These are phyloP conservation scores for Parascedosporium putredinis DNA, from an alignment of 2,329 filamentous ascomycete species.

Conservation along the genomic window DNA sequence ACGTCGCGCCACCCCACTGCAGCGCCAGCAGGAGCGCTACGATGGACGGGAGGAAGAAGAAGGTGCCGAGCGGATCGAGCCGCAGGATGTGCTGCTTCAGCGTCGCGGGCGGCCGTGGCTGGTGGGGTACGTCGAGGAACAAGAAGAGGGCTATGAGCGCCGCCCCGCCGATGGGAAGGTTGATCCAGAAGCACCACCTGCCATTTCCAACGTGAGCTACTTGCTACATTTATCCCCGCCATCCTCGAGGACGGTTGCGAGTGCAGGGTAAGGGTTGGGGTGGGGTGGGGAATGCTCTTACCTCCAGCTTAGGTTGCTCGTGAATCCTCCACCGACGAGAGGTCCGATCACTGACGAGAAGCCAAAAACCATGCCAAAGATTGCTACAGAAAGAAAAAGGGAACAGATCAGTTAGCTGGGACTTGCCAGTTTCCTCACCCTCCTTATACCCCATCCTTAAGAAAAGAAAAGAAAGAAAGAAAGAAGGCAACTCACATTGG, in stretches of 20 bases:
- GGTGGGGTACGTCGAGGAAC: constrained; percentile 24
- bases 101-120: constrained; percentile 15
- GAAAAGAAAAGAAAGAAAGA: no score
- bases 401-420: no score
- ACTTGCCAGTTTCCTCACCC: no score
- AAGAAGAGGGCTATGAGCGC: constrained; percentile 37
- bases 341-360: constrained; percentile 42
- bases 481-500: constrained; percentile 25
- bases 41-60: constrained; percentile 49
- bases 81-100: constrained; percentile 35
- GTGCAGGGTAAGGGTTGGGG: not conserved
- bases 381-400: constrained; percentile 16
- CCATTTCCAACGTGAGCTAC: not conserved
- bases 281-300: constrained; percentile 12
- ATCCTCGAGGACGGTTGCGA: no score
- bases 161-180: constrained; percentile 44
- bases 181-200: constrained; percentile 49
- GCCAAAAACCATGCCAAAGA: constrained; percentile 47
- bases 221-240: no score
- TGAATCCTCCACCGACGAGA: constrained; percentile 43
- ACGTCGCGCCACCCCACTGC: constrained; percentile 49
- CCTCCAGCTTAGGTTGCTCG: constrained; percentile 36
- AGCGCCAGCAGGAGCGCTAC: constrained; percentile 51
- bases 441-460: no score
- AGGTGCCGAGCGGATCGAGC: constrained; percentile 48